Base-by-base conservation (phyloP, 495 filamentous ascomycete genomes). In the Penicillium canariense region DNA sequence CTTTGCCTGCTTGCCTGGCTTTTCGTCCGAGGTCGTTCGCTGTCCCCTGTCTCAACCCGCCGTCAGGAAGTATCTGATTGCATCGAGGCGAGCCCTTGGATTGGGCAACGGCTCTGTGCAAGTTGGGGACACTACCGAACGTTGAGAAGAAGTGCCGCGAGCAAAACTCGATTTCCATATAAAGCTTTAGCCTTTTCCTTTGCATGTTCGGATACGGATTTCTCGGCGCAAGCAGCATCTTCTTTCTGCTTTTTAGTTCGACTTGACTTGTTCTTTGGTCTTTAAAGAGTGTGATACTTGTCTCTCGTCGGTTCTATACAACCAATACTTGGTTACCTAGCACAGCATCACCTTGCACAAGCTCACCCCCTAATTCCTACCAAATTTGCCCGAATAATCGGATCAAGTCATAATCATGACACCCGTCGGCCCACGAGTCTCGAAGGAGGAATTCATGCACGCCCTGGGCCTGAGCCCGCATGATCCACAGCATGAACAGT, bases 401-500 rank as follows among this genome's bases (percentile, higher is more conserved):
- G n/a, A 30, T 34, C 17, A 27, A n/a, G 23, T 15, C 25, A 30
- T 25, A 32, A 31, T 44, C 42, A 74, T 66, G 61, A 52, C 62
- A 34, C 50, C 69, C 8, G 73, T 75, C 44, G 72, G 72, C 5
- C 73, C 73, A n/a, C 70, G 74, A 54, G 74, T 70, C 50, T 73
- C 73, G 25, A 77, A 77, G 49, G 73, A 76, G 45, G 73, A 77
- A 50, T 77, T 77, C 50, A 75, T 77, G 70, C 62, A 63, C 10
- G 71, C 73, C 5, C 54, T 77, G 23, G 69, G 70, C 30, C 59
- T 77, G 9, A 70, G 68, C 47, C 64, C 73, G 7, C 68, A 72
- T 7, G 66, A 75, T 49, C 63, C 67, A 5, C 69, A 74, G 35
- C 67, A 76, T 56, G 72, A 77, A 46, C 70, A 71, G 46, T 75